These are phyloP conservation scores for Echites panduratus DNA, from an alignment of 257 asterid genomes.

Conservation along the genomic window DNA sequence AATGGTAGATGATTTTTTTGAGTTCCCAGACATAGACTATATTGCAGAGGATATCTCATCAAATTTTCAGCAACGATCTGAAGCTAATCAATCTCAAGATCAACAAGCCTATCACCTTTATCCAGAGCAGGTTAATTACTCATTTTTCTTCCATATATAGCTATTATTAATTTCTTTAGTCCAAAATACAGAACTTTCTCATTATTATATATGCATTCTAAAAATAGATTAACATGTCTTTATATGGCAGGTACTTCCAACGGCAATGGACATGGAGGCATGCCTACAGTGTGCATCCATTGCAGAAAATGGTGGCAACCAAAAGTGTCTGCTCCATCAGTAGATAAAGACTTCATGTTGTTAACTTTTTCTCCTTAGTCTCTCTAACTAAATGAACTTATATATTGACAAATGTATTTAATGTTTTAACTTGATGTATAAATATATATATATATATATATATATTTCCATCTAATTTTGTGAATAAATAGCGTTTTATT, in stretches of 20 bases:
- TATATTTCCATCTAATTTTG: too few species aligned
- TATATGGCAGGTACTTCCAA: slow-evolving; percentile 1
- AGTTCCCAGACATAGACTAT: slow-evolving; percentile 4
- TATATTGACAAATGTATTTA: too few species aligned
- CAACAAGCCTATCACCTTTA: too few species aligned
- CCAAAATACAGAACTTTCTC: too few species aligned
- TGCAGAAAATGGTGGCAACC: not conserved
- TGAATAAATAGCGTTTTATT: too few species aligned
- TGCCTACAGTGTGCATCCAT: not conserved
- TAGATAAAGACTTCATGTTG: not conserved
- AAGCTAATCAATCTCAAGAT: not conserved
- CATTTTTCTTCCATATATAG: not conserved
- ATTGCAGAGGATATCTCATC: not conserved
- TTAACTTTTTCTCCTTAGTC: not conserved
- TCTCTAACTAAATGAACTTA: too few species aligned
- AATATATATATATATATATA: too few species aligned
- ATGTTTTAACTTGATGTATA: too few species aligned
- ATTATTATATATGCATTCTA: too few species aligned
- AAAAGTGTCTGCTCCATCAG: not conserved
- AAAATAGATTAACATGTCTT: too few species aligned
- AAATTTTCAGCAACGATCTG: not conserved
- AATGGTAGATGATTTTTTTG: slow-evolving; percentile 3
- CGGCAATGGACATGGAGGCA: not conserved
- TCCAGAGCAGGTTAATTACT: slow-evolving; percentile 1
- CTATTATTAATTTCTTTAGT: too few species aligned